Evolutionary conservation across 23 red algal species (phyloP).

Genomic region (Gracilaria domingensis): DNA sequence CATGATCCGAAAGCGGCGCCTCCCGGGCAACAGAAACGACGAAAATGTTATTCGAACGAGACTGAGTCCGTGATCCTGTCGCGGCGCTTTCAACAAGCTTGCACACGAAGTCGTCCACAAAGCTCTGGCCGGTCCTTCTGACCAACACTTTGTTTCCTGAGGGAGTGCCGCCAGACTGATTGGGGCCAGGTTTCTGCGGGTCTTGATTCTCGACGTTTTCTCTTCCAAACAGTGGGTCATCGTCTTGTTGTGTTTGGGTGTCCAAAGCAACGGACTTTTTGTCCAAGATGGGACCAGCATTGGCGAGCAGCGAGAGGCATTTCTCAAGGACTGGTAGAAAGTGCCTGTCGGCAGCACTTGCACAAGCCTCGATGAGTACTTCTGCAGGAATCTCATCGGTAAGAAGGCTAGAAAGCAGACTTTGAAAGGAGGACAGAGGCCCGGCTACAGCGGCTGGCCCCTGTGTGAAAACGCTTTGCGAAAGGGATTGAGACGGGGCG

Average conservation of each 20-base stretch:
- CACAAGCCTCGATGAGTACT: constrained; percentile 55
- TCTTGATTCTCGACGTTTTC: constrained; percentile 32
- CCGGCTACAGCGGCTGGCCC: background rate
- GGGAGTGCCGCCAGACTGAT: background rate
- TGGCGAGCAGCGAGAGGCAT: constrained; percentile 41
- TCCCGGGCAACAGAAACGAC: constrained; percentile 65
- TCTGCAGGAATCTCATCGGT: constrained; percentile 30
- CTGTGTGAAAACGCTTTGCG: constrained; percentile 8
- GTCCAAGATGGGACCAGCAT: constrained; percentile 44
- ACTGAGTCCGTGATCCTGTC: background rate
- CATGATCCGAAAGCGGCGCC: constrained; percentile 57
- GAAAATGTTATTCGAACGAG: constrained; percentile 57
- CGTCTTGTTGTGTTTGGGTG: constrained; percentile 34
- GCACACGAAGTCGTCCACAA: constrained; percentile 73
- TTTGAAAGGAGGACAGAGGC: constrained; percentile 43
- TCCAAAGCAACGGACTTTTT: constrained; percentile 20
- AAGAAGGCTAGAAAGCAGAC: constrained; percentile 34
- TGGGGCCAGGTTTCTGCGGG: constrained; percentile 1
- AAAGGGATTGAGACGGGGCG: constrained; percentile 30
- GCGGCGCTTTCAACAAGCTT: constrained; percentile 21
- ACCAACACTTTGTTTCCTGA: constrained; percentile 35
- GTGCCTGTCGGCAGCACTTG: constrained; percentile 44
- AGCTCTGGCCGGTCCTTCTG: constrained; percentile 59
- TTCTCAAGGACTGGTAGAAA: constrained; percentile 47
- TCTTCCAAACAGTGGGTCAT: constrained; percentile 11